Percentiles rank a stretch among this genome's conserved stretches.
Conservation (phyloP, 2,329 filamentous ascomycete species). For the Beauveria rudraprayagi region DNA sequence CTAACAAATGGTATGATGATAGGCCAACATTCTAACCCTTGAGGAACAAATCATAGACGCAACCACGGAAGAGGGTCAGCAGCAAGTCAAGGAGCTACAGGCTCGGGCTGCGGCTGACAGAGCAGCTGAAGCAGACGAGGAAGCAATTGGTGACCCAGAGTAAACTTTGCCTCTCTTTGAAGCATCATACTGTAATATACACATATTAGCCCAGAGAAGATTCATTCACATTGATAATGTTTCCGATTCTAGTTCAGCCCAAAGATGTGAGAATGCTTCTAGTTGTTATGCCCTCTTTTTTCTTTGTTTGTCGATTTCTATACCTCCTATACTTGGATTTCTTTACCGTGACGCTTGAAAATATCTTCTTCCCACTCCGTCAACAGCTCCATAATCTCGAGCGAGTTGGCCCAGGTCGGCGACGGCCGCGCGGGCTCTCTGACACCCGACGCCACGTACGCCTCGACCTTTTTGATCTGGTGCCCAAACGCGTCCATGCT, state of each 20-base stretch:
- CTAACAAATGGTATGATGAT: constrained; percentile 6
- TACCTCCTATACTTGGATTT: neutral
- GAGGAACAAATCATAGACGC: constrained; percentile 94
- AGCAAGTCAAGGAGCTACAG: constrained; percentile 69
- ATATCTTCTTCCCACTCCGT: constrained; percentile 19
- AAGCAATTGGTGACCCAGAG: constrained; percentile 29
- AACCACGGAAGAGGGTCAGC: constrained; percentile 78
- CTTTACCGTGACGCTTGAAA: constrained; percentile 6
- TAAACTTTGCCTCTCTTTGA: constrained; percentile 17
- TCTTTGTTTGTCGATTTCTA: neutral
- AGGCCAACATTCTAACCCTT: constrained; percentile 80
- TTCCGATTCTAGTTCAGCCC: neutral
- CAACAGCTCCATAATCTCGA: constrained; percentile 21
- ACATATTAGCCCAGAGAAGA: neutral
- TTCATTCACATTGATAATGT: neutral
- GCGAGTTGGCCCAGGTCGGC: constrained; percentile 18
- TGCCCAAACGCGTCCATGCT: constrained; percentile 19
- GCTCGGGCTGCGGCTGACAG: constrained; percentile 30
- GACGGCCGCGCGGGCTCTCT: constrained; percentile 18
- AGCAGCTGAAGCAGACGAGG: constrained; percentile 16
- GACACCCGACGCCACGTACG: constrained; percentile 14
- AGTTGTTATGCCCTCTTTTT: neutral
- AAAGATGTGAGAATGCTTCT: neutral
- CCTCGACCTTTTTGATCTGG: constrained; percentile 19
- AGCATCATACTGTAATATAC: neutral